These are phyloP conservation scores for Fraxinus floribunda DNA, from an alignment of 305 asterid genomes.

Conservation along the genomic window DNA sequence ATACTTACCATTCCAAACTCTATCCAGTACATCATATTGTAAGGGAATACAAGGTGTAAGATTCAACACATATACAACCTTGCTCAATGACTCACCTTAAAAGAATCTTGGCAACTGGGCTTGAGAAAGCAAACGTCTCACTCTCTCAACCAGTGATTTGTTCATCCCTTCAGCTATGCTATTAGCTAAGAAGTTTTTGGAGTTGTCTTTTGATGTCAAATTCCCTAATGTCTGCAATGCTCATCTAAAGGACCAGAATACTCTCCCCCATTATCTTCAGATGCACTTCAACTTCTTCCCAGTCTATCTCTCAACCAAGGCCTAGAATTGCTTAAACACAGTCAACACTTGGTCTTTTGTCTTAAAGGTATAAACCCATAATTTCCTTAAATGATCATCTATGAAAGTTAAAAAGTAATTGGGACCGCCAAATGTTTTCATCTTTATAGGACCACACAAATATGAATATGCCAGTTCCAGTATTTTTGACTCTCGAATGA, in stretches of 20 bases:
- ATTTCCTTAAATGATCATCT: not conserved
- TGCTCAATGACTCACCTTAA: not conserved
- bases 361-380: not conserved
- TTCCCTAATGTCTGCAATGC: not conserved
- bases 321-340: not conserved
- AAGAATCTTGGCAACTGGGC: not conserved
- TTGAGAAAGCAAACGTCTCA: not conserved
- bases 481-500: not conserved
- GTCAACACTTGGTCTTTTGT: conserved; percentile 1
- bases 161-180: not conserved
- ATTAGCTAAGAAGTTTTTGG: not conserved
- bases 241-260: not conserved
- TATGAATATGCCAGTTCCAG: no score
- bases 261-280: not conserved
- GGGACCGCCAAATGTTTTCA: not conserved
- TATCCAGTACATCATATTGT: not conserved
- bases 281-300: not conserved
- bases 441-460: not conserved
- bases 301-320: not conserved
- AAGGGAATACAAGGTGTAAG: not conserved
- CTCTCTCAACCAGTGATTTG: not conserved
- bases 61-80: not conserved
- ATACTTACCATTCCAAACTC: not conserved
- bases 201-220: not conserved
- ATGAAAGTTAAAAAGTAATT: not conserved